Evolutionary conservation across 371 early-diverging fungal genomes (phyloP).

Genomic region (Funneliformis caledonium): DNA sequence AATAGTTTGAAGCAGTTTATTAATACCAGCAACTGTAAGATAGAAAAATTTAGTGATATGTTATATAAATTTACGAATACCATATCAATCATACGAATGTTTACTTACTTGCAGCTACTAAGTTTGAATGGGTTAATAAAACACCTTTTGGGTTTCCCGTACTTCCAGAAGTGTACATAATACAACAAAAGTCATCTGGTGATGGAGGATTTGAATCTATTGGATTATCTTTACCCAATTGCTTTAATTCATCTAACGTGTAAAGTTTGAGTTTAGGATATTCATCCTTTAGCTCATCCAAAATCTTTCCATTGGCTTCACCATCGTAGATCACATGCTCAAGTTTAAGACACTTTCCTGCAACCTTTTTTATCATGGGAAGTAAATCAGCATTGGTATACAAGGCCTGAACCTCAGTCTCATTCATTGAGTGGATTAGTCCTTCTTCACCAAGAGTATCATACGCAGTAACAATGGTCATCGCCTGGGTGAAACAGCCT

Average conservation of each 20-base stretch:
- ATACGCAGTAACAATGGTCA: slow-evolving; percentile 86
- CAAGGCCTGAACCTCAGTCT: slow-evolving; percentile 76
- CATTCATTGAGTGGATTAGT: slow-evolving; percentile 82
- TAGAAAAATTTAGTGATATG: background rate
- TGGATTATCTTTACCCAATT: slow-evolving; percentile 68
- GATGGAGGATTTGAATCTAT: slow-evolving; percentile 67
- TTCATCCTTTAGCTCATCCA: slow-evolving; percentile 50
- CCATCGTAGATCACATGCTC: slow-evolving; percentile 79
- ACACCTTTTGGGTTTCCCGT: slow-evolving; percentile 94
- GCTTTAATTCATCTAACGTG: slow-evolving; percentile 62
- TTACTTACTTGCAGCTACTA: slow-evolving; percentile 70
- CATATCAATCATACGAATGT: background rate
- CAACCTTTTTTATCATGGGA: slow-evolving; percentile 68
- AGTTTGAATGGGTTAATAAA: slow-evolving; percentile 81
- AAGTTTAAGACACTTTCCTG: slow-evolving; percentile 65
- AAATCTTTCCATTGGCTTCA: slow-evolving; percentile 56
- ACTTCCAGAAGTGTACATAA: slow-evolving; percentile 97
- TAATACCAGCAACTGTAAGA: slow-evolving; percentile 62
- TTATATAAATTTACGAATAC: slow-evolving; percentile 10
- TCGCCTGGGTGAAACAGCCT: slow-evolving; percentile 68
- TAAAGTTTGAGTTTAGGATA: slow-evolving; percentile 54
- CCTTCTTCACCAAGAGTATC: slow-evolving; percentile 91
- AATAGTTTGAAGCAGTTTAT: slow-evolving; percentile 54
- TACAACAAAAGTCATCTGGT: slow-evolving; percentile 82
- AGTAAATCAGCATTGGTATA: slow-evolving; percentile 87